Evolutionary conservation across 2,329 filamentous ascomycete species (phyloP).

Genomic region (Cucurbitaria berberidis): DNA sequence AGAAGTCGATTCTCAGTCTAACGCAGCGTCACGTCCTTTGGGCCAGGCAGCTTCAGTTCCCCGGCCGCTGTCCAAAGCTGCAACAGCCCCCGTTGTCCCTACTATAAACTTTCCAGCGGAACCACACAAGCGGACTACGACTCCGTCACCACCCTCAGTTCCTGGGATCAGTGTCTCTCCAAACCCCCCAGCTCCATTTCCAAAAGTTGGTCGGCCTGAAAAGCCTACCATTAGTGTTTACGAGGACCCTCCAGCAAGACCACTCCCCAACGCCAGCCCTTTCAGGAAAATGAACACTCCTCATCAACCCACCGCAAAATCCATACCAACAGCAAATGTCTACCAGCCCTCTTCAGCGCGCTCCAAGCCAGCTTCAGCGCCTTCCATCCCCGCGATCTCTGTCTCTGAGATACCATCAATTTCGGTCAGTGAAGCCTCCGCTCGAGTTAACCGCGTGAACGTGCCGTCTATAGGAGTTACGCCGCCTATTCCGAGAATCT

Average conservation of each 20-base stretch:
- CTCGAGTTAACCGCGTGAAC: conserved; percentile 24
- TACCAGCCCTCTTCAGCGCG: conserved; percentile 49
- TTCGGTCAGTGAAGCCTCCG: conserved; percentile 24
- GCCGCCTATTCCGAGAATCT: conserved; percentile 33
- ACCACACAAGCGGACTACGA: conserved; percentile 19
- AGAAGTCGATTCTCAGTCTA: conserved; percentile 42
- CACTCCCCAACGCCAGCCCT: conserved; percentile 30
- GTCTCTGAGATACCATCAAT: conserved; percentile 34
- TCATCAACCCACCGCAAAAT: conserved; percentile 22
- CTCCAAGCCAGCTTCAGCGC: conserved; percentile 33
- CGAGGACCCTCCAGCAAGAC: conserved; percentile 37
- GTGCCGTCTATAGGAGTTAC: conserved; percentile 24
- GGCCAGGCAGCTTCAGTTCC: conserved; percentile 25
- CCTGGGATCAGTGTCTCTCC: conserved; percentile 42
- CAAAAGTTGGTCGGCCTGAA: conserved; percentile 24
- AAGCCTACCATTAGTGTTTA: conserved; percentile 33
- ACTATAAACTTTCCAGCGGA: conserved; percentile 58
- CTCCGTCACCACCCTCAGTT: conserved; percentile 29
- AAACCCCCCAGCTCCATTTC: conserved; percentile 22
- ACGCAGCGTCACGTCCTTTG: conserved; percentile 25
- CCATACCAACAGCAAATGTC: conserved; percentile 57
- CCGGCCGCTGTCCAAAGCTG: conserved; percentile 45
- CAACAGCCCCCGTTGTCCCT: conserved; percentile 54
- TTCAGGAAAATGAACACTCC: conserved; percentile 40
- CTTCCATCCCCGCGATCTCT: conserved; percentile 23